These are phyloP conservation scores for Penicillium salamii DNA, from an alignment of 495 filamentous ascomycete species.

Conservation along the genomic window DNA sequence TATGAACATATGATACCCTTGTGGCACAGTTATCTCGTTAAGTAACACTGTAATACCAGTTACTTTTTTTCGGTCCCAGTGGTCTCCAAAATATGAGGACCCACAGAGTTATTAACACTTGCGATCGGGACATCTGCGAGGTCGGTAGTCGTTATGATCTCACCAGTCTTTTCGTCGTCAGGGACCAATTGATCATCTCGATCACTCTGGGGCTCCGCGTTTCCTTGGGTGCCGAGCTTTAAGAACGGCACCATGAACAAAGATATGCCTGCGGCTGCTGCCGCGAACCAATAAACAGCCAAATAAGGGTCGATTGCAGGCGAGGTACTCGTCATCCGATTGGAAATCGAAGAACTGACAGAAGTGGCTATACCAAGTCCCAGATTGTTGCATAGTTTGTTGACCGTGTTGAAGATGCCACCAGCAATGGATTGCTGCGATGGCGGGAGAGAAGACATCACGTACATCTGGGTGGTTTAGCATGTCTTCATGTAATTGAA, in stretches of 20 bases:
- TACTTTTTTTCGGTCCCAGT: not conserved
- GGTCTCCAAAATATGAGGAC: not conserved
- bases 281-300: conserved; percentile 30
- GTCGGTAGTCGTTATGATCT: not conserved
- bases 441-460: conserved; percentile 37
- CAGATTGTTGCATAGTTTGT: conserved; percentile 32
- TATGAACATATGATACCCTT: no score
- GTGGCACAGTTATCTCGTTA: no score
- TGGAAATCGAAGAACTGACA: conserved; percentile 18
- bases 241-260: conserved; percentile 32
- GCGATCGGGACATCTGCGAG: not conserved
- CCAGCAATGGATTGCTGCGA: conserved; percentile 36
- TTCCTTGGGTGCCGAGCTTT: conserved; percentile 29
- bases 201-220: conserved; percentile 2
- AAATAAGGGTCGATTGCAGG: conserved; percentile 27
- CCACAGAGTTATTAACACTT: not conserved
- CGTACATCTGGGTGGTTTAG: conserved; percentile 27
- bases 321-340: conserved; percentile 15
- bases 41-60: not conserved
- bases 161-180: not conserved
- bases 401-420: conserved; percentile 38
- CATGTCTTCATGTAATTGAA: not conserved
- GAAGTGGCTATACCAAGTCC: conserved; percentile 33
- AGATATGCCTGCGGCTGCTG: conserved; percentile 25
- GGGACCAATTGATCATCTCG: not conserved